Percentiles rank a stretch among this genome's conserved stretches.
Evolutionary conservation across 768 basidiomycete genomes (phyloP).

Genomic region (Rhizopogon sp.): DNA sequence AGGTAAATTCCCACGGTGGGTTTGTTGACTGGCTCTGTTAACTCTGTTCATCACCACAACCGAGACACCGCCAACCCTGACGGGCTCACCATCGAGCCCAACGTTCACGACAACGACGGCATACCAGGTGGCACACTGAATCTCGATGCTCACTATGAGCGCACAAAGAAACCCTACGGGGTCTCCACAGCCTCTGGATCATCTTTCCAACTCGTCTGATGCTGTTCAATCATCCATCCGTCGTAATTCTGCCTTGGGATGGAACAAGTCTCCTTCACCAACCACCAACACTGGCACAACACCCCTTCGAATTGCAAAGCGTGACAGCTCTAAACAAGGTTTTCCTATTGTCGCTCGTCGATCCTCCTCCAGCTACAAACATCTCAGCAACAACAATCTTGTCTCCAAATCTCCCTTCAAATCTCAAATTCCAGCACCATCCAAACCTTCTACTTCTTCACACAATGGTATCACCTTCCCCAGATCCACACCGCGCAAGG

Average conservation of each 20-base stretch:
- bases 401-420: conserved; percentile 88
- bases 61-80: conserved; percentile 7
- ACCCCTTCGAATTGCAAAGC: conserved; percentile 60
- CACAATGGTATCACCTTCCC: conserved; percentile 5
- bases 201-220: conserved; percentile 58
- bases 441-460: conserved; percentile 19
- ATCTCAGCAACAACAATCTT: conserved; percentile 70
- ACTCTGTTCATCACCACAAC: conserved; percentile 4
- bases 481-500: conserved; percentile 33
- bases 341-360: conserved; percentile 60
- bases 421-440: conserved; percentile 51
- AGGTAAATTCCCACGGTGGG: conserved; percentile 22
- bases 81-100: conserved; percentile 4
- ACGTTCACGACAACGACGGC: conserved; percentile 14
- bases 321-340: conserved; percentile 28
- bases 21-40: conserved; percentile 3
- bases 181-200: conserved; percentile 43
- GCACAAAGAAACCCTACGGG: conserved; percentile 23
- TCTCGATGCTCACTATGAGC: conserved; percentile 23
- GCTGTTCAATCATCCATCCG: conserved; percentile 59
- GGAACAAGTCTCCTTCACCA: conserved; percentile 43
- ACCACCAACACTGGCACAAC: conserved; percentile 32
- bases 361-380: conserved; percentile 74
- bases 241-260: conserved; percentile 45
- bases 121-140: conserved; percentile 6